These are phyloP conservation scores for Pythium aphanidermatum DNA, from an alignment of 352 stramenopile genomes.

Conservation along the genomic window DNA sequence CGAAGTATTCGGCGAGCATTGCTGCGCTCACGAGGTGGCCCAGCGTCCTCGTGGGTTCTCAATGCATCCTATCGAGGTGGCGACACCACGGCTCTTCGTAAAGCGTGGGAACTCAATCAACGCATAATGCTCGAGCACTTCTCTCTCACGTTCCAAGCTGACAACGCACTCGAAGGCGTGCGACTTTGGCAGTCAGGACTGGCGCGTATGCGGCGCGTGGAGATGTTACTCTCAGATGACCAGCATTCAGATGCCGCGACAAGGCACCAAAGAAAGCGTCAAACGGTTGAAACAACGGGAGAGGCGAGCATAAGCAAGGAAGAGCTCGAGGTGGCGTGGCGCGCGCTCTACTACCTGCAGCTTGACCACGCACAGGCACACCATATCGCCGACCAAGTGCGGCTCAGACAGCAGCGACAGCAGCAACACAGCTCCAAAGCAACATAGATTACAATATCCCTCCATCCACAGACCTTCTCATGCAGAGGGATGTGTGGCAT, in stretches of 20 bases:
- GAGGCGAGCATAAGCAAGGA: constrained; percentile 15
- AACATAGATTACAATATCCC: no score
- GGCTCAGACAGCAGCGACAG: constrained; percentile 20
- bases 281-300: neutral
- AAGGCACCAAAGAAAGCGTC: neutral
- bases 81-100: constrained; percentile 10
- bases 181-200: constrained; percentile 9
- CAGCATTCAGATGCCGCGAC: neutral
- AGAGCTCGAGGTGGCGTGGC: constrained; percentile 28
- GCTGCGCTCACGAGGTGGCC: neutral
- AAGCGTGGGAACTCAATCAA: constrained; percentile 22
- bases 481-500: neutral
- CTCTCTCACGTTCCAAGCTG: constrained; percentile 24
- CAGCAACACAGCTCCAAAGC: constrained; percentile 1
- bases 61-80: constrained; percentile 8
- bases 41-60: constrained; percentile 8
- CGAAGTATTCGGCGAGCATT: constrained; percentile 30
- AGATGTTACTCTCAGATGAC: constrained; percentile 3
- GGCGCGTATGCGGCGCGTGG: constrained; percentile 7
- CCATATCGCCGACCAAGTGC: constrained; percentile 29
- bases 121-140: constrained; percentile 27
- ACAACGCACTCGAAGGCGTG: constrained; percentile 21
- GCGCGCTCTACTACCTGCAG: constrained; percentile 29
- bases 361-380: constrained; percentile 27
- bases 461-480: no score